Conservation (phyloP, 768 basidiomycete genomes). For the Suillus decipiens region DNA sequence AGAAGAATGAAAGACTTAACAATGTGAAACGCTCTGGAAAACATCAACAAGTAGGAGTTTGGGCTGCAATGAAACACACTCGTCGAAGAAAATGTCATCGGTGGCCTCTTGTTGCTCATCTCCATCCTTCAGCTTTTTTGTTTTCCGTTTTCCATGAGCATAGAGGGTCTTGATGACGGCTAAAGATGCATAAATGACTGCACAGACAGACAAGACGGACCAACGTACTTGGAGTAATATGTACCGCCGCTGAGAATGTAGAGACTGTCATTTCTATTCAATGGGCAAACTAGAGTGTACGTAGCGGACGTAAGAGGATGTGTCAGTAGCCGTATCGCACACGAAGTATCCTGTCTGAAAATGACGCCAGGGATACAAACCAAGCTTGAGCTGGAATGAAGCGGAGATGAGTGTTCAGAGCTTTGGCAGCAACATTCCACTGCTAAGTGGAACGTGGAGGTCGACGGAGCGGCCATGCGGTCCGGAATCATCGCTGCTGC, state of each 20-base stretch:
- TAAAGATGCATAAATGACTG: constrained; percentile 22
- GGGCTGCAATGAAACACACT: constrained; percentile 40
- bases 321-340: background rate
- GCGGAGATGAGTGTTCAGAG: background rate
- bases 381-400: background rate
- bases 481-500: background rate
- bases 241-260: constrained; percentile 52
- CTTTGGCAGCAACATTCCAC: background rate
- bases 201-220: background rate
- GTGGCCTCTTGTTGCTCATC: constrained; percentile 45
- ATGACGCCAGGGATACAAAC: background rate
- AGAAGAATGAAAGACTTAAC: constrained; percentile 73
- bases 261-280: constrained; percentile 48
- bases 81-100: constrained; percentile 69
- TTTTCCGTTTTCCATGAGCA: constrained; percentile 47
- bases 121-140: constrained; percentile 37
- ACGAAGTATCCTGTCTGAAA: background rate
- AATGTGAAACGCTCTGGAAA: constrained; percentile 61
- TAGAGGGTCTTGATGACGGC: constrained; percentile 57
- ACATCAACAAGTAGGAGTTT: background rate
- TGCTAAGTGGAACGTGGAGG: background rate
- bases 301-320: background rate
- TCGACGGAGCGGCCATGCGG: background rate
- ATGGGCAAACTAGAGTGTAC: background rate
- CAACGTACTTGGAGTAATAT: constrained; percentile 52